Evolutionary conservation across 2,329 filamentous ascomycete genomes (phyloP).

Genomic region (Fusarium humuli): DNA sequence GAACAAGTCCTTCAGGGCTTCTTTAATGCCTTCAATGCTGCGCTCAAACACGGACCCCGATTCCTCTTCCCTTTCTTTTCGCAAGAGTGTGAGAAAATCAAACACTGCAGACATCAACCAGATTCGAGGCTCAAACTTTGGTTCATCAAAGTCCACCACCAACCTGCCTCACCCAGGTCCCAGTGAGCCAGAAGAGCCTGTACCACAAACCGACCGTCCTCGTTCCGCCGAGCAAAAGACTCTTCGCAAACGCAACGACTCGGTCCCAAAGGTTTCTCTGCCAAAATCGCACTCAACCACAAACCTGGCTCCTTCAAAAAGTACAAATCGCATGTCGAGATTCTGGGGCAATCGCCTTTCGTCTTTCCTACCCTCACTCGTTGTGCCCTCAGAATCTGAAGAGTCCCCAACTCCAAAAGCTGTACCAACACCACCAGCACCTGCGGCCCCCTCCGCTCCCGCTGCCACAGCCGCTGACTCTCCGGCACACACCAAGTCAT

Average conservation of each 20-base stretch:
- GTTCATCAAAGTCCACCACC: slow-evolving; percentile 30
- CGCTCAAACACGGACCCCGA: slow-evolving; percentile 49
- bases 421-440: slow-evolving; percentile 32
- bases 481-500: slow-evolving; percentile 42
- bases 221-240: slow-evolving; percentile 38
- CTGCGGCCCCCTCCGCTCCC: slow-evolving; percentile 35
- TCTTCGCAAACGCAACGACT: slow-evolving; percentile 35
- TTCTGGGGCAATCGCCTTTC: slow-evolving; percentile 54
- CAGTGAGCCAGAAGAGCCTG: slow-evolving; percentile 30
- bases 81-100: slow-evolving; percentile 44
- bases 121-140: slow-evolving; percentile 34
- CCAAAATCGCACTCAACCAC: slow-evolving; percentile 37
- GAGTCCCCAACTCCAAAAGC: slow-evolving; percentile 38
- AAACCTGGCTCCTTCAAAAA: slow-evolving; percentile 29
- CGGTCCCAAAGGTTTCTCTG: slow-evolving; percentile 20
- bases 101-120: slow-evolving; percentile 43
- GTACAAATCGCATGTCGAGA: slow-evolving; percentile 49
- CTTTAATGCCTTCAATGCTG: slow-evolving; percentile 53
- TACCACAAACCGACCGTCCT: slow-evolving; percentile 36
- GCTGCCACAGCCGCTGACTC: slow-evolving; percentile 21
- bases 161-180: slow-evolving; percentile 27
- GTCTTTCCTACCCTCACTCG: slow-evolving; percentile 55
- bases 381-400: slow-evolving; percentile 48
- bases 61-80: slow-evolving; percentile 36
- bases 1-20: slow-evolving; percentile 58